Base-by-base conservation (phyloP, 2,329 filamentous ascomycete genomes). In the Pyrenophora seminiperda region DNA sequence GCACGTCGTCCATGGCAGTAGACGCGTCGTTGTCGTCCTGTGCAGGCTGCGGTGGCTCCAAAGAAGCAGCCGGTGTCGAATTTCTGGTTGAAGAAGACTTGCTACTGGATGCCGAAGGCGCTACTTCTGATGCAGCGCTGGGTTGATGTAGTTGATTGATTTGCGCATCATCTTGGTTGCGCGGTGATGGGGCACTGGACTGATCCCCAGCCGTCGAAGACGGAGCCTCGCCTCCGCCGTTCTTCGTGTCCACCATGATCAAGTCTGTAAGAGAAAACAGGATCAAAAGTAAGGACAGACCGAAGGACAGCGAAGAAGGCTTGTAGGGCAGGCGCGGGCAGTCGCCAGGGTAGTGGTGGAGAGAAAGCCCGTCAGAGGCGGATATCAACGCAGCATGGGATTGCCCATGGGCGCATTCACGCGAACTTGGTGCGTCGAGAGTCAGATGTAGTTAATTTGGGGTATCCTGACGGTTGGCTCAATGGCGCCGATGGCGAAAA, bases 341-440 rank as follows among this genome's bases (percentile, higher is more conserved):
- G 60, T 63, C 54, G 62, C 63, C 61, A 62, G 58, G 54, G 56
- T 56, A 54, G 61, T 55, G 55, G 61, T 54, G 63, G 57, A 59
- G 47, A 54, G 60, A 53, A 55, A 54, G 61, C 59, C 65, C 60
- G 62, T 59, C 41, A 60, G 60, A 48, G 55, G 54, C 52, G 65
- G 61, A 66, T 71, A 70, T 73, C 70, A 71, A 67, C 61, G 64
- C 61, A 65, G 65, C 66, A 72, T 72, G 57, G 58, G 62, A 65
- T 59, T 56, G 62, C 59, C 60, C 52, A 59, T 67, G 55, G 61
- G 68, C 67, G 68, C 63, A 71, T 65, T 62, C 63, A 70, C 54
- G 52, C 61, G 55, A 59, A 65, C 64, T 50, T 56, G 53, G 44
- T 43, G 56, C 47, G 58, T 32, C 51, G 55, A 47, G 45, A 46